Base-by-base conservation (phyloP, 352 stramenopile genomes). In the Phytophthora fragariae region DNA sequence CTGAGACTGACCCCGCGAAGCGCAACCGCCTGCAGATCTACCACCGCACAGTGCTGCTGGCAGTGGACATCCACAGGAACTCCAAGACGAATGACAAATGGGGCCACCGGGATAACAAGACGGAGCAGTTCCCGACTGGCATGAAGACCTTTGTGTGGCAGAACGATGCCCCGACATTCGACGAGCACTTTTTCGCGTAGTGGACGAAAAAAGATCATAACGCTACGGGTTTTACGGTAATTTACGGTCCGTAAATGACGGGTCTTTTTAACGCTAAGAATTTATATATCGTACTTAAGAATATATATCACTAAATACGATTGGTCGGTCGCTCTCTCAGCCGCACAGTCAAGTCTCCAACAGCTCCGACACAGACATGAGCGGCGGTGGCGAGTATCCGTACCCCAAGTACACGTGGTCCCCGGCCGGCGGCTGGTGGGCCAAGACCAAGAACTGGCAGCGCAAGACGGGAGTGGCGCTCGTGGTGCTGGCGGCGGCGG, bases 331-430 rank as follows among this genome's bases (percentile, higher is more conserved):
- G 65, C 65, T 17, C 37, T 63, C 44, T 5, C 53, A 72, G 61
- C 65, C 70, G 63, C 59, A 68, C 62, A 79, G 61, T 31, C 27
- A 31, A 31, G 27, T 75, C 70, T 64, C 44, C 55, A 67, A 35
- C 50, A 76, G 50, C 47, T 57, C 54, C 52, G 19, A 57, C 57
- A 64, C 44, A 70, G 67, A 46, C 62, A 95, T 96, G 89, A 88
- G 89, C 73, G 89, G 85, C 66, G 83, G 88, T 39, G 83, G 86
- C 76, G 89, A 93, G 78, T 96, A 90, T 83, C 89, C 88, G 73
- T 94, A 93, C 75, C 89, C 89, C 53, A 94, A 94, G 85, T 86
- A 91, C 83, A 93, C 85, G 77, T 96, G 89, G 89, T 95, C 89
- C 65, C 89, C 89, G 6, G 86, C 89, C 41, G 89, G 89, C 62